phyloP scores from a whole-genome alignment of 2,329 filamentous ascomycete species.

The Ophiostoma piceae region DNA sequence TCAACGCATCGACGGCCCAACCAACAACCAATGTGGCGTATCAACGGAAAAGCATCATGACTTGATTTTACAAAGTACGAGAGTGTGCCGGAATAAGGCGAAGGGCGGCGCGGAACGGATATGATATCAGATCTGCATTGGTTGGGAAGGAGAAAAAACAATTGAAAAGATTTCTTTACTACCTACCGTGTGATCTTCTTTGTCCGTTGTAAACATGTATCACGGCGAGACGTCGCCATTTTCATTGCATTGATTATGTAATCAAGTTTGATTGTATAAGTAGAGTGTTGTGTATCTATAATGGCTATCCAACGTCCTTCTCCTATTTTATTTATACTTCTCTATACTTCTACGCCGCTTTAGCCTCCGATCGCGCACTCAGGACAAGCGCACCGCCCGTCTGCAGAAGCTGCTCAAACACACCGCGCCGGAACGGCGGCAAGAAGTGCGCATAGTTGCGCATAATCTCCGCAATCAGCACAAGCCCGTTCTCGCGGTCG shows the following conservation, averaged over 20 bases:
- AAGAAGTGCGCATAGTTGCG: constrained; percentile 41
- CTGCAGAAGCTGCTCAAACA: constrained; percentile 47
- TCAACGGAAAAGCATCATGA: background rate
- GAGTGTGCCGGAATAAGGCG: background rate
- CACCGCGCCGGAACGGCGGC: constrained; percentile 36
- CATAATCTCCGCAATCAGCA: constrained; percentile 53
- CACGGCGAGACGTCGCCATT: no score
- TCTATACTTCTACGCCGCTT: background rate
- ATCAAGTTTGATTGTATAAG: background rate
- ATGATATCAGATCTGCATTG: background rate
- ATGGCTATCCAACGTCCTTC: background rate
- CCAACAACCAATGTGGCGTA: background rate
- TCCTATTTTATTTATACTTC: background rate
- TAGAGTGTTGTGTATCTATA: background rate
- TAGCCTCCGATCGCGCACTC: constrained; percentile 21
- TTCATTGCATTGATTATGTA: background rate
- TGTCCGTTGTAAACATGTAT: no score
- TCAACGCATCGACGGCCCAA: constrained; percentile 7
- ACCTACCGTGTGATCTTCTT: background rate
- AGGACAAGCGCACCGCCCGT: constrained; percentile 45
- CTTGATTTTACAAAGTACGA: background rate
- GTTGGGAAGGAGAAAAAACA: constrained; percentile 7
- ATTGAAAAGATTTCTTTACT: background rate
- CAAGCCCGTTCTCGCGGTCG: constrained; percentile 58
- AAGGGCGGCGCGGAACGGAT: background rate